Evolutionary conservation across 345 rosid genomes (phyloP).

Genomic region (Linum tenue): DNA sequence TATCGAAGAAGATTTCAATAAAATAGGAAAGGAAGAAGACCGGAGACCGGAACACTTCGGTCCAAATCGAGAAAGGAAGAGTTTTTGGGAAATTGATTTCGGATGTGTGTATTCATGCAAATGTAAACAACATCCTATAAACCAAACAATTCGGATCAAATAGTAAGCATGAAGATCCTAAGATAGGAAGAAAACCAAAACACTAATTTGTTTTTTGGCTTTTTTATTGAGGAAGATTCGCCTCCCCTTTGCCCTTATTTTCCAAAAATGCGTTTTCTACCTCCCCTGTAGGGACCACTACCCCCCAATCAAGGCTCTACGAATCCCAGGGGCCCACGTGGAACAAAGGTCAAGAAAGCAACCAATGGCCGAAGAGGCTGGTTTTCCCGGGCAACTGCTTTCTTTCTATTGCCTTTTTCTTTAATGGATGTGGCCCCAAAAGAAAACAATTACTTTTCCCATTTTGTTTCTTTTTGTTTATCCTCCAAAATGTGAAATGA

Average conservation of each 20-base stretch:
- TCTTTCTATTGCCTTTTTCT: slow-evolving; percentile 1
- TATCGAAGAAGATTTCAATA: no score
- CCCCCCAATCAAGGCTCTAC: background rate
- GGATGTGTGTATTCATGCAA: no score
- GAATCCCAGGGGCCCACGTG: background rate
- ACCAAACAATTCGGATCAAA: no score
- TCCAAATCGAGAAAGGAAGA: no score
- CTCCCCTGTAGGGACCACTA: background rate
- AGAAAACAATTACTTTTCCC: background rate
- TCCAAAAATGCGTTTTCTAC: background rate
- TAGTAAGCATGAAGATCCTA: no score
- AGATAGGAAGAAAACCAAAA: no score
- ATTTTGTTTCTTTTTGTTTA: background rate
- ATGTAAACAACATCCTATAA: no score
- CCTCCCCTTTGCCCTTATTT: background rate
- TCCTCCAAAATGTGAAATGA: background rate
- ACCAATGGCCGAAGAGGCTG: background rate
- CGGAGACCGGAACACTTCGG: no score
- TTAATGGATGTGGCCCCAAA: background rate
- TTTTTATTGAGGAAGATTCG: background rate
- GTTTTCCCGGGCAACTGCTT: background rate
- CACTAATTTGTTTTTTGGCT: background rate
- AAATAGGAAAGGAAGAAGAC: no score
- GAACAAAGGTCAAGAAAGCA: background rate
- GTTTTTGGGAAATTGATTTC: no score